These are phyloP conservation scores for Elsinoe arachidis DNA, from an alignment of 2,329 filamentous ascomycete genomes.

Conservation along the genomic window DNA sequence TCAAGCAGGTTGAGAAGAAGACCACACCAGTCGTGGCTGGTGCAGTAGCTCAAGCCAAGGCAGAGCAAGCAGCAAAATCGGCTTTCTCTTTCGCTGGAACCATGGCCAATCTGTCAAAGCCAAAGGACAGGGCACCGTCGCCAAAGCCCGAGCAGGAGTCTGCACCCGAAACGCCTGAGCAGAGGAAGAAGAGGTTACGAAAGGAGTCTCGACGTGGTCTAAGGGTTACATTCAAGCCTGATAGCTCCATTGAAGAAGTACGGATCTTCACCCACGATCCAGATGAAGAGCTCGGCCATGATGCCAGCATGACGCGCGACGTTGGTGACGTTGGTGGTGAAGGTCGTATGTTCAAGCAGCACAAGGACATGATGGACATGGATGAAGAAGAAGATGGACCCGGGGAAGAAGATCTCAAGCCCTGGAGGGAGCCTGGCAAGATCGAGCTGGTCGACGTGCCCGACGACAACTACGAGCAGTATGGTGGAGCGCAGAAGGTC, in stretches of 20 bases:
- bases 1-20: slow-evolving; percentile 16
- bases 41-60: not conserved
- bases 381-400: slow-evolving; percentile 54
- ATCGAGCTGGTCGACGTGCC: slow-evolving; percentile 39
- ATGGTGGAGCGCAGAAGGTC: slow-evolving; percentile 36
- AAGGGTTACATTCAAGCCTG: slow-evolving; percentile 62
- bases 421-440: slow-evolving; percentile 12
- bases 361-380: slow-evolving; percentile 58
- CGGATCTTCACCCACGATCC: slow-evolving; percentile 64
- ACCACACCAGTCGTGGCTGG: slow-evolving; percentile 14
- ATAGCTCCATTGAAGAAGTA: slow-evolving; percentile 56
- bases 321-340: slow-evolving; percentile 63
- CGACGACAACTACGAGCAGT: slow-evolving; percentile 36
- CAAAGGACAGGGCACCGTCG: slow-evolving; percentile 46
- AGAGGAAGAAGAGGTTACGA: slow-evolving; percentile 58
- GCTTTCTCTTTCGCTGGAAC: slow-evolving; percentile 32
- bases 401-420: slow-evolving; percentile 41
- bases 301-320: slow-evolving; percentile 60
- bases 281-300: slow-evolving; percentile 59
- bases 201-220: slow-evolving; percentile 64
- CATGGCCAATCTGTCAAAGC: slow-evolving; percentile 40
- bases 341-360: slow-evolving; percentile 45
- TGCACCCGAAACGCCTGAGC: slow-evolving; percentile 56
- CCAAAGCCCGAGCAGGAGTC: slow-evolving; percentile 38
- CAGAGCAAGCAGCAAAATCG: slow-evolving; percentile 20